Evolutionary conservation across 1,139 yeast genomes (phyloP).

Genomic region (Pichia sp.): DNA sequence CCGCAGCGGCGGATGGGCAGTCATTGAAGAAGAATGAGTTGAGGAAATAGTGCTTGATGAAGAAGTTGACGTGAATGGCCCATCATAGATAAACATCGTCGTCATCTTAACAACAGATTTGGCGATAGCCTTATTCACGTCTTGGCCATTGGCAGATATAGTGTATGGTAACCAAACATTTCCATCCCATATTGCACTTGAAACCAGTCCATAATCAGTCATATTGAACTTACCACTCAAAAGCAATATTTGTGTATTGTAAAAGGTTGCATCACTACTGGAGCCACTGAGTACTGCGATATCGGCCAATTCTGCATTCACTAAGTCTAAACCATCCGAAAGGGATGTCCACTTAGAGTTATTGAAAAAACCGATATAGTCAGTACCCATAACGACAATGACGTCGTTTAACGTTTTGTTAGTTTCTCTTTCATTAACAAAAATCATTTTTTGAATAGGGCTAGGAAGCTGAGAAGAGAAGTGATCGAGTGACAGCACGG

Average conservation of each 20-base stretch:
- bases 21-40: constrained; percentile 18
- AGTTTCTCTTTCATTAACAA: constrained; percentile 48
- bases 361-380: constrained; percentile 47
- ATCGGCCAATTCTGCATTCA: constrained; percentile 37
- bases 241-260: constrained; percentile 44
- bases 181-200: constrained; percentile 70
- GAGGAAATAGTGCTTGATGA: constrained; percentile 15
- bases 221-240: constrained; percentile 61
- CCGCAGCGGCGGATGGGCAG: constrained; percentile 16
- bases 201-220: constrained; percentile 51
- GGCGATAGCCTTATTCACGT: constrained; percentile 30
- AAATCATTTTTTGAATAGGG: constrained; percentile 35
- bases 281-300: constrained; percentile 37
- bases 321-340: constrained; percentile 29
- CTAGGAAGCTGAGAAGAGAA: constrained; percentile 21
- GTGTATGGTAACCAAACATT: constrained; percentile 68
- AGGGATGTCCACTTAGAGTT: constrained; percentile 45
- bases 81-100: constrained; percentile 28
- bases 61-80: constrained; percentile 22
- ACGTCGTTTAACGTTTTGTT: constrained; percentile 42
- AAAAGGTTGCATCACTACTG: constrained; percentile 33
- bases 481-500: constrained; percentile 16
- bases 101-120: constrained; percentile 35
- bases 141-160: constrained; percentile 29
- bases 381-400: constrained; percentile 52